Evolutionary conservation across 495 filamentous ascomycete species (phyloP).

Genomic region (Aspergillus sclerotioniger): DNA sequence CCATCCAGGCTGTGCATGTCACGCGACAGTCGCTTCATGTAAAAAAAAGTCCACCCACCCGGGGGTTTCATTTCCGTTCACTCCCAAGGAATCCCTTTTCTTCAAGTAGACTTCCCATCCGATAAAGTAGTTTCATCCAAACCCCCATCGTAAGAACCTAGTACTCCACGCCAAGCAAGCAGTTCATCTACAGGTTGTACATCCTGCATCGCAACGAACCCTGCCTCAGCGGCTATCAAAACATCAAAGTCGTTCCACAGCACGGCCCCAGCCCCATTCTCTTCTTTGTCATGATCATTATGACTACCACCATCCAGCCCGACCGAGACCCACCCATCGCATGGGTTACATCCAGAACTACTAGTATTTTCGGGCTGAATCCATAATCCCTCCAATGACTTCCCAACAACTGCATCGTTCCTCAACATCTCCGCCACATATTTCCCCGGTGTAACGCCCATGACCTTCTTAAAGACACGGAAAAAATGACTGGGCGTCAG

Average conservation of each 20-base stretch:
- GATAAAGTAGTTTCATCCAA: not conserved
- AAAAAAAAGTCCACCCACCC: not conserved
- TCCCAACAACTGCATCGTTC: not conserved
- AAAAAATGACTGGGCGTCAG: conserved; percentile 62
- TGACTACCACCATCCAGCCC: conserved; percentile 12
- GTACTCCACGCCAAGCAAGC: not conserved
- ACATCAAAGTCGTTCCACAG: conserved; percentile 42
- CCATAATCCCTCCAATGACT: conserved; percentile 5
- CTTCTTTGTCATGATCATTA: conserved; percentile 4
- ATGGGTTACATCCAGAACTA: conserved; percentile 10
- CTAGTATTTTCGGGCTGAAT: not conserved
- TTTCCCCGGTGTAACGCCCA: conserved; percentile 60
- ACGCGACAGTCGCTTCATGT: not conserved
- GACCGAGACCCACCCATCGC: conserved; percentile 14
- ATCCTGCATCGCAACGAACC: conserved; percentile 15
- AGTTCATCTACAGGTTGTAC: conserved; percentile 16
- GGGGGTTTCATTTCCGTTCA: not conserved
- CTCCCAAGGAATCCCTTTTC: not conserved
- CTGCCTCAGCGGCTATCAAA: conserved; percentile 33
- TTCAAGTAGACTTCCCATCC: not conserved
- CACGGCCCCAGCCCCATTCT: conserved; percentile 8
- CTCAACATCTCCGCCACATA: conserved; percentile 32
- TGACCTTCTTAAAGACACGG: conserved; percentile 59
- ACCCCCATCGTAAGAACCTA: not conserved
- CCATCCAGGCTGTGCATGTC: not conserved